These are phyloP conservation scores for Hypoxylon cercidicola DNA, from an alignment of 495 filamentous ascomycete genomes.

Conservation along the genomic window DNA sequence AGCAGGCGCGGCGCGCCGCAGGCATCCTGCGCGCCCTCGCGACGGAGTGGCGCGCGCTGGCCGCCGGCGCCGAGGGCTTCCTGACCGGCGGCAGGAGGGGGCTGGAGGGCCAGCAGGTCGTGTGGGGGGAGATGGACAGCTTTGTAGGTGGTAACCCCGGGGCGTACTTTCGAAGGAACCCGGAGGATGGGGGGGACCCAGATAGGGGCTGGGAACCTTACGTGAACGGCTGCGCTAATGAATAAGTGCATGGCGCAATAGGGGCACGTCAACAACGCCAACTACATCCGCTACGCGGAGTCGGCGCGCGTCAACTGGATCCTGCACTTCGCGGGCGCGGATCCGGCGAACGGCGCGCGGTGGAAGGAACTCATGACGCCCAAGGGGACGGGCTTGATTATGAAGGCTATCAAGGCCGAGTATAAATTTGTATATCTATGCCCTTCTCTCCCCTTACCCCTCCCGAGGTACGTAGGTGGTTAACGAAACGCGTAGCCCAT, in stretches of 20 bases:
- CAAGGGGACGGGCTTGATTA: conserved; percentile 75
- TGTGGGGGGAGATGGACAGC: conserved; percentile 89
- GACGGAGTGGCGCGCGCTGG: conserved; percentile 78
- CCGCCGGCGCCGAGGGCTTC: conserved; percentile 85
- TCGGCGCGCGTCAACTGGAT: conserved; percentile 85
- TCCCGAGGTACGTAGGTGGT: background rate
- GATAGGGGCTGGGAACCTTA: conserved; percentile 37
- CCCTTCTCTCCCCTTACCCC: background rate
- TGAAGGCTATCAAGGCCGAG: conserved; percentile 82
- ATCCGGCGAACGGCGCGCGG: conserved; percentile 68
- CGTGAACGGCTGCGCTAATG: conserved; percentile 8
- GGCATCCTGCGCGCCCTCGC: conserved; percentile 69
- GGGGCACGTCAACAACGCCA: conserved; percentile 91
- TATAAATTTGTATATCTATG: conserved; percentile 83
- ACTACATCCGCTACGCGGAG: conserved; percentile 87
- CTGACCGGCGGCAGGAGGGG: conserved; percentile 73
- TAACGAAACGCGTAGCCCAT: conserved; percentile 78
- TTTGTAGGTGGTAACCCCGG: conserved; percentile 52
- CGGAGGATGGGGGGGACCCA: too few species aligned
- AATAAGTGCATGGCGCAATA: conserved; percentile 29
- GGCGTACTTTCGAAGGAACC: background rate
- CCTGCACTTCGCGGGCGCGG: conserved; percentile 75
- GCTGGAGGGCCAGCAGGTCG: conserved; percentile 76
- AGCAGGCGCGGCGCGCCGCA: conserved; percentile 71
- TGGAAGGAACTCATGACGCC: conserved; percentile 80